These are phyloP conservation scores for Boletus coccyginus DNA, from an alignment of 768 basidiomycete species.

Conservation along the genomic window DNA sequence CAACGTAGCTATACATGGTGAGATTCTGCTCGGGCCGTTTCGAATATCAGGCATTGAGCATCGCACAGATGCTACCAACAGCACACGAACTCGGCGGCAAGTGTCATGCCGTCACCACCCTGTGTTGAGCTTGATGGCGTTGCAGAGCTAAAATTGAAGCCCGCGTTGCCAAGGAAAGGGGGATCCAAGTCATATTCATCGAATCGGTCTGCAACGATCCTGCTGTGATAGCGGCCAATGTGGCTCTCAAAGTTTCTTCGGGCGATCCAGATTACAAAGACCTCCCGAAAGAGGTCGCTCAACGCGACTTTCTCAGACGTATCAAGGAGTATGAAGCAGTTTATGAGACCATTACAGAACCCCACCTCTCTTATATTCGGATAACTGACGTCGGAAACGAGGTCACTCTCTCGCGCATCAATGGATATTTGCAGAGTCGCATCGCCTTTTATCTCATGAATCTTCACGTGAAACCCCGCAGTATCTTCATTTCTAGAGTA, in stretches of 20 bases:
- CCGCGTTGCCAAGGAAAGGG: slow-evolving; percentile 83
- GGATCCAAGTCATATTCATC: slow-evolving; percentile 86
- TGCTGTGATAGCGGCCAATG: slow-evolving; percentile 89
- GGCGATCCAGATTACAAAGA: slow-evolving; percentile 98
- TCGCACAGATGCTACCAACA: slow-evolving; percentile 89
- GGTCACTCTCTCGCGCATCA: slow-evolving; percentile 81
- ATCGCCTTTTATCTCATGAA: slow-evolving; percentile 99
- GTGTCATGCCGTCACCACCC: slow-evolving; percentile 9
- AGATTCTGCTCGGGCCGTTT: slow-evolving; percentile 11
- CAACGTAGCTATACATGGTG: slow-evolving; percentile 97
- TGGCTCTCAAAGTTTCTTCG: slow-evolving; percentile 91
- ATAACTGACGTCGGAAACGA: slow-evolving; percentile 93
- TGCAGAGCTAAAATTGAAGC: slow-evolving; percentile 77
- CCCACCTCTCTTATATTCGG: slow-evolving; percentile 83
- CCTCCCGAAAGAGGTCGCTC: slow-evolving; percentile 79
- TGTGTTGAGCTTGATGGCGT: slow-evolving; percentile 2
- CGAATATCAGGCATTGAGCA: background rate
- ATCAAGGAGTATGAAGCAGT: slow-evolving; percentile 93
- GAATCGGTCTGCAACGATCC: slow-evolving; percentile 96
- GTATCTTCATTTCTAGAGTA: slow-evolving; percentile 94
- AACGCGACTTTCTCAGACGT: slow-evolving; percentile 85
- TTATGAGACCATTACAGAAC: slow-evolving; percentile 94
- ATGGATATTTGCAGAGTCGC: slow-evolving; percentile 94
- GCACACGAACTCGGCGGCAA: slow-evolving; percentile 71
- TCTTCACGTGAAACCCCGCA: slow-evolving; percentile 92